Percentiles rank a stretch among this genome's conserved stretches.
phyloP scores from a whole-genome alignment of 257 asterid genomes.

The Forsythia suspensa region DNA sequence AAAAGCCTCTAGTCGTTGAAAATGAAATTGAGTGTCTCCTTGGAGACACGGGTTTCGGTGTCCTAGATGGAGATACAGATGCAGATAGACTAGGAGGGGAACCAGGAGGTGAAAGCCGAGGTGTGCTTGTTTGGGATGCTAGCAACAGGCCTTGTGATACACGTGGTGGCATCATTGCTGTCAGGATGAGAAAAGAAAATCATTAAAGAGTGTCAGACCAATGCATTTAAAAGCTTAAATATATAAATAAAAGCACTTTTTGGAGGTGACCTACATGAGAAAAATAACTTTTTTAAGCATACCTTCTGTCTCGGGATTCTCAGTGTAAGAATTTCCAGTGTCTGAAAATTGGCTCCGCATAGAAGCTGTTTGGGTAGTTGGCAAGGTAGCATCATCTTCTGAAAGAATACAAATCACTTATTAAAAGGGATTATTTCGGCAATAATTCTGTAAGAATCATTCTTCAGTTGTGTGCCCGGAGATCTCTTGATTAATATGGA shows the following conservation, averaged over 20 bases:
- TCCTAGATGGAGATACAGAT: slow-evolving; percentile 73
- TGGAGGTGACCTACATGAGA: neutral
- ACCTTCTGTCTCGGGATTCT: slow-evolving; percentile 67
- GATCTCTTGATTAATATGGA: slow-evolving; percentile 1
- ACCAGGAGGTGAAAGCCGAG: slow-evolving; percentile 77
- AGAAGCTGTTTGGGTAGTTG: slow-evolving; percentile 44
- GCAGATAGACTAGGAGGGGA: slow-evolving; percentile 90
- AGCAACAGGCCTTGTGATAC: slow-evolving; percentile 57
- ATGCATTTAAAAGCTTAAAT: neutral
- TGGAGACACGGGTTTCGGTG: slow-evolving; percentile 85
- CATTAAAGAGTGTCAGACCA: neutral
- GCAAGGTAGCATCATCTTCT: slow-evolving; percentile 54
- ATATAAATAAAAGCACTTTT: neutral
- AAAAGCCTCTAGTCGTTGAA: slow-evolving; percentile 64
- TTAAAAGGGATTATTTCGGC: slow-evolving; percentile 13
- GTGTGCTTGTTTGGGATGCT: slow-evolving; percentile 87
- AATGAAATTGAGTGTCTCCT: slow-evolving; percentile 77
- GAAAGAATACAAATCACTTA: slow-evolving; percentile 28
- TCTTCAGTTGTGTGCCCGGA: neutral
- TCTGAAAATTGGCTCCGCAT: slow-evolving; percentile 55
- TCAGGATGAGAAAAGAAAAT: slow-evolving; percentile 16
- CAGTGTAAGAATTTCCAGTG: slow-evolving; percentile 42
- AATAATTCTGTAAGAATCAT: too few relatives aligned
- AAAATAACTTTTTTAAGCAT: slow-evolving; percentile 1
- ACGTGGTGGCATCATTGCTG: slow-evolving; percentile 67